Conservation (phyloP, 1,284 basidiomycete species). For the Retiboletus fuscus region DNA sequence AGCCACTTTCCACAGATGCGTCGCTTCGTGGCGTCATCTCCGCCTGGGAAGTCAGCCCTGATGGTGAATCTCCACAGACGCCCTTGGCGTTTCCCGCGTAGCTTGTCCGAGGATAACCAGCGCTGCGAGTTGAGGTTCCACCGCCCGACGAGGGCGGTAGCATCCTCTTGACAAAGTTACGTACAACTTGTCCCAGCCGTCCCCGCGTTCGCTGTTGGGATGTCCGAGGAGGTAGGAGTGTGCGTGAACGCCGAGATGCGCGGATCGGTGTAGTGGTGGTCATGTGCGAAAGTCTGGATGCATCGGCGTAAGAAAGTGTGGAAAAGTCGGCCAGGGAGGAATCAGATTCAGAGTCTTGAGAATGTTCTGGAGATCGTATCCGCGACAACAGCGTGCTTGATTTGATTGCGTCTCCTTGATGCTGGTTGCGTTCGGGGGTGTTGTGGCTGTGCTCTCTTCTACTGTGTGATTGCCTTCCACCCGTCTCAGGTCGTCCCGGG, state of each 20-base stretch:
- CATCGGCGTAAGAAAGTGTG: slow-evolving; percentile 21
- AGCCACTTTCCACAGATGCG: slow-evolving; percentile 33
- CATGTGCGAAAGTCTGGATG: slow-evolving; percentile 1
- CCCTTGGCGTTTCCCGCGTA: neutral
- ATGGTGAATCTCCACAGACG: neutral
- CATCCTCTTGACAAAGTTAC: slow-evolving; percentile 41
- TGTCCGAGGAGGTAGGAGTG: neutral
- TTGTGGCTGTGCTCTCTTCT: neutral
- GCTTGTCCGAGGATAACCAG: neutral
- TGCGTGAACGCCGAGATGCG: slow-evolving; percentile 12
- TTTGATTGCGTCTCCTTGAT: neutral
- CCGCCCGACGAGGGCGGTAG: slow-evolving; percentile 29
- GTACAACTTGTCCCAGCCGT: slow-evolving; percentile 41
- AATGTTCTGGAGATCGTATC: slow-evolving; percentile 20
- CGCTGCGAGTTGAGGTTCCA: neutral
- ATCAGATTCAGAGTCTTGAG: slow-evolving; percentile 7
- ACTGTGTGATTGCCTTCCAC: neutral
- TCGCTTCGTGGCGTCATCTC: slow-evolving; percentile 37
- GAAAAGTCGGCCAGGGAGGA: slow-evolving; percentile 35
- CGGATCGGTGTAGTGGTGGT: slow-evolving; percentile 5
- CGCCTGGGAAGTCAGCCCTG: slow-evolving; percentile 3
- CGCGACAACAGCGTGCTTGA: slow-evolving; percentile 8
- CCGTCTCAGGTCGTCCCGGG: neutral
- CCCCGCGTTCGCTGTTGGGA: slow-evolving; percentile 21
- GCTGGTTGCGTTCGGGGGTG: neutral